phyloP scores from a whole-genome alignment of 768 basidiomycete species.

The Plicaturopsis crispa region DNA sequence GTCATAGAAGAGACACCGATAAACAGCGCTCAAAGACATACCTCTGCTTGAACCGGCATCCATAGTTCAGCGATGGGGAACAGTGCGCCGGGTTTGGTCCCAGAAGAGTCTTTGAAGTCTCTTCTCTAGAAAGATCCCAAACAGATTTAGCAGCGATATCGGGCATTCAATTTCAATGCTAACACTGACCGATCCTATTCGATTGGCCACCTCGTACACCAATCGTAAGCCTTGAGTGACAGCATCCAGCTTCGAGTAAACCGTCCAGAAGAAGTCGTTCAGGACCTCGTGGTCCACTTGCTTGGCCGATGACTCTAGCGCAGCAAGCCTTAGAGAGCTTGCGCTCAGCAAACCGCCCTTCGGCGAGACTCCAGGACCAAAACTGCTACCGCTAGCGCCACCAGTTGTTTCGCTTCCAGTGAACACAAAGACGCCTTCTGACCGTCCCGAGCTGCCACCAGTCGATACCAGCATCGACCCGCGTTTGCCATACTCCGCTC shows the following conservation, averaged over 20 bases:
- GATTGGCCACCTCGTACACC: slow-evolving; percentile 82
- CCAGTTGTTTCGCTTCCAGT: slow-evolving; percentile 15
- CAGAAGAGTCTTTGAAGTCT: slow-evolving; percentile 85
- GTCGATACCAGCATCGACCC: slow-evolving; percentile 27
- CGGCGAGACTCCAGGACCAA: slow-evolving; percentile 18
- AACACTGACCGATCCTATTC: slow-evolving; percentile 80
- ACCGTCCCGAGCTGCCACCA: slow-evolving; percentile 26
- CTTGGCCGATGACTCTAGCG: slow-evolving; percentile 66
- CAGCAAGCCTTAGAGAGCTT: slow-evolving; percentile 56
- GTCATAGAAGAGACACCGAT: slow-evolving; percentile 3
- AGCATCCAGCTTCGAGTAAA: slow-evolving; percentile 93
- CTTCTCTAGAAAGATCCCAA: slow-evolving; percentile 49
- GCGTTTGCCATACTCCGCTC: slow-evolving; percentile 71
- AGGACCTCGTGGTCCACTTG: slow-evolving; percentile 79
- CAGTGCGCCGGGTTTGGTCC: slow-evolving; percentile 64
- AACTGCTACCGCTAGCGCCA: slow-evolving; percentile 11
- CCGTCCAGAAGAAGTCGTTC: slow-evolving; percentile 91
- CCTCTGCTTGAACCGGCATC: slow-evolving; percentile 86
- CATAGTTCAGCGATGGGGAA: slow-evolving; percentile 86
- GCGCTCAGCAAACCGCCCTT: slow-evolving; percentile 28
- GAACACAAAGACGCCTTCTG: slow-evolving; percentile 51
- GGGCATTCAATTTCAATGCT: not conserved
- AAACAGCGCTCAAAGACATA: slow-evolving; percentile 22
- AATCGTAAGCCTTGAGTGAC: slow-evolving; percentile 87
- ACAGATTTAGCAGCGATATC: not conserved